Evolutionary conservation across 139 green algal species (phyloP), one percentile per base, ranked within the genome.

Genomic region (Axilococcus clingmanii): DNA sequence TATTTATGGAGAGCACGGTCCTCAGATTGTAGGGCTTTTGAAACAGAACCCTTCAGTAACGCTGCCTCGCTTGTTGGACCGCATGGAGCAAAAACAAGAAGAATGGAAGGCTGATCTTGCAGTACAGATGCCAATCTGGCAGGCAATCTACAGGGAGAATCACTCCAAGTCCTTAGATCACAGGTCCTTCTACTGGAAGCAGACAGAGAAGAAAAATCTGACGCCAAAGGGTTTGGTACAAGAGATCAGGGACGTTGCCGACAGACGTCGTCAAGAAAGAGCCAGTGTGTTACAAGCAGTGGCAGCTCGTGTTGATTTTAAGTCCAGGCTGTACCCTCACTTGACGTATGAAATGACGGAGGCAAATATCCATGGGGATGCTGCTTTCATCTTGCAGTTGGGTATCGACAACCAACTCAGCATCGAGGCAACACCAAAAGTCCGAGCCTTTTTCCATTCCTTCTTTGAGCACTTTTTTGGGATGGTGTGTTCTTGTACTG

Each of bases 141-240:
- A 68, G 28, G 74, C 84, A 44, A 82, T 97, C 35, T 98, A 91
- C 59, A 82, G 93, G 54, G 72, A 84, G 51, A 99, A 99, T 75
- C 97, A 96, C 71, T 74, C 94, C 70, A 97, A 97, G 68, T 87
- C 69, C 7, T 81, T 99, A 47, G 92, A 99, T 77, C 89, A 97
- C 72, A 85, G 88, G 54, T 86, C 66, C 62, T 98, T 98, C 75
- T 99, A 99, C 78, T 99, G 97, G 80, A 99, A 99, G 75, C 92
- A 97, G 68, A 71, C 66, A 17, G 90, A 98, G 59, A 97, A 98
- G 78, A 94, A 92, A 71, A 78, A 68, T 44, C 78, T 99, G 43
- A 82, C 54, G 76, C 59, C 69, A 23, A 96, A 94, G 72, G 71
- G 65, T 44, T 79, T 98, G 73, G 52, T 97, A 52, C 24, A 64